Base-by-base conservation (phyloP, 257 asterid genomes). In the Fraxinus cuspidata region DNA sequence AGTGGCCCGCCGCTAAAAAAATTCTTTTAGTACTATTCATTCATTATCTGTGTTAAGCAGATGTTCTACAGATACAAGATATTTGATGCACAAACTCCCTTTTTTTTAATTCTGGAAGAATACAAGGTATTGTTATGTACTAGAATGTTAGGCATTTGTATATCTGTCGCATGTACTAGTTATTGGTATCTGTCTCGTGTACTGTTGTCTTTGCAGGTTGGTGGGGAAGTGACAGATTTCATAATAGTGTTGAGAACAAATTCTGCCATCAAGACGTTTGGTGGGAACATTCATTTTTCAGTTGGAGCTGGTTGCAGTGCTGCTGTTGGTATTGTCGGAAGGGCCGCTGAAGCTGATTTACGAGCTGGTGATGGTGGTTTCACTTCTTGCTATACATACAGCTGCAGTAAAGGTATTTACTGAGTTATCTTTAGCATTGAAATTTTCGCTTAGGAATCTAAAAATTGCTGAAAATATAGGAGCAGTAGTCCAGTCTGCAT, bases 191-290 rank as follows among this genome's bases (percentile, higher is more conserved):
- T 2, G 4, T 21, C 31, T 40, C 49, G 12, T 66, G 77, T 67
- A 51, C 67, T 58, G 44, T 77, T 74, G 75, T 69, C 79, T 82
- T 44, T 80, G 35, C 88, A 91, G 94, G 97, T 85, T 74, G 97
- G 97, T 65, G 97, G 97, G 66, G 97, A 91, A 78, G 87, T 91
- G 86, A 88, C 90, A 23, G 97, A 91, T 79, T 89, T 81, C 76
- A 85, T 91, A 47, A 83, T 91, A 58, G 94, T 89, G 82, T 79
- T 91, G 82, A 83, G 97, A 83, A 87, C 85, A 72, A 84, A 71
- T 76, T 90, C 89, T 72, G 94, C 94, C 75, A 78, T 91, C 72
- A 88, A 83, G 87, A 88, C 93, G 42, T 89, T 89, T 49, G 74
- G 89, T 80, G 82, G 89, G 77, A 86, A 85, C 76, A 78, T 87